Percentiles rank a stretch among this genome's conserved stretches.
Conservation (phyloP, 768 basidiomycete species). For the Paxillus involutus region DNA sequence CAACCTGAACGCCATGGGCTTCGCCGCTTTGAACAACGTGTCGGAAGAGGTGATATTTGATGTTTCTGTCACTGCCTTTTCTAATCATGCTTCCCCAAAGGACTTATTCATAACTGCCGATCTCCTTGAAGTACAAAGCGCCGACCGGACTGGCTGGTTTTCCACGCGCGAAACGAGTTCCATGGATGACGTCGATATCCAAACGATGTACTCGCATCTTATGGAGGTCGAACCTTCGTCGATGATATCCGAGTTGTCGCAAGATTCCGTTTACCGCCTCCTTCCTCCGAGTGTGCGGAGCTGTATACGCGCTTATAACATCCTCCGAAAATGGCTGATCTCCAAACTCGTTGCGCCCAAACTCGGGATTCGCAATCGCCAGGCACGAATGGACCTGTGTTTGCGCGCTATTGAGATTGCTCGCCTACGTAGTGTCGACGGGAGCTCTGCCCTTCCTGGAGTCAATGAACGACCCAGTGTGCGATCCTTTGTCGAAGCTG, state of each 20-base stretch:
- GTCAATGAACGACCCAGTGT: constrained; percentile 60
- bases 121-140: constrained; percentile 76
- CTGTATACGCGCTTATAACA: constrained; percentile 72
- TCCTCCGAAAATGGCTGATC: constrained; percentile 79
- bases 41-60: constrained; percentile 62
- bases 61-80: not conserved
- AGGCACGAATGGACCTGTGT: constrained; percentile 71
- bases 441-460: constrained; percentile 31
- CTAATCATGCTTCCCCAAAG: constrained; percentile 34
- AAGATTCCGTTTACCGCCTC: constrained; percentile 70
- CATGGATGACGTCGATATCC: constrained; percentile 70
- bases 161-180: constrained; percentile 49
- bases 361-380: constrained; percentile 62
- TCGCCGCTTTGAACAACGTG: constrained; percentile 73
- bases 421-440: constrained; percentile 56
- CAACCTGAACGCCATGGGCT: constrained; percentile 73
- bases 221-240: constrained; percentile 72
- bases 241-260: constrained; percentile 66
- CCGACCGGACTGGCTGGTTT: constrained; percentile 83
- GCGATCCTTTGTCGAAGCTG: constrained; percentile 80
- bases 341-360: constrained; percentile 64
- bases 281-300: constrained; percentile 75
- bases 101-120: constrained; percentile 79
- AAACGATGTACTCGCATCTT: constrained; percentile 74
- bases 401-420: constrained; percentile 75